Evolutionary conservation across 805 yeast genomes (phyloP).

Genomic region (Candida ipomoeae): DNA sequence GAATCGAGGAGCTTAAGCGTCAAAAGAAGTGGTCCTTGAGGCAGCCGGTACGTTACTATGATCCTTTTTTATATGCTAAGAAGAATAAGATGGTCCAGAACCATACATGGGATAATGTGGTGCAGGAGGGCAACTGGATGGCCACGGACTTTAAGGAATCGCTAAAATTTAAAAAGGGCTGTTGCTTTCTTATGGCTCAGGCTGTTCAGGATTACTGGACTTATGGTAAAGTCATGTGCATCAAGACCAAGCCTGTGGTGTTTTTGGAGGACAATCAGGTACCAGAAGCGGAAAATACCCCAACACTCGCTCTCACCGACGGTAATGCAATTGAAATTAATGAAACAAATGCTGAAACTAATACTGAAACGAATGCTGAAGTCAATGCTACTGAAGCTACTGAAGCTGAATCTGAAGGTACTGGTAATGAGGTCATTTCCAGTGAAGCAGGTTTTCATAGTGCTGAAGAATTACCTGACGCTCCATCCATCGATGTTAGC

Average conservation of each 20-base stretch:
- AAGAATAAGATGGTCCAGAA: conserved; percentile 27
- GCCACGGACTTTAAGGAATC: conserved; percentile 71
- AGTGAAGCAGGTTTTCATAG: background rate
- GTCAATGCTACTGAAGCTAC: background rate
- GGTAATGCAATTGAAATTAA: background rate
- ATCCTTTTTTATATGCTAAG: conserved; percentile 49
- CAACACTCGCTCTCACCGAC: background rate
- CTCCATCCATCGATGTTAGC: conserved; percentile 32
- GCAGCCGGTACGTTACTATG: conserved; percentile 69
- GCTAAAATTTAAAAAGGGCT: conserved; percentile 62
- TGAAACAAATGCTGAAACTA: too few species aligned
- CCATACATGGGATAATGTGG: conserved; percentile 66
- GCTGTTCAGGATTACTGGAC: conserved; percentile 76
- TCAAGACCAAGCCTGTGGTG: conserved; percentile 47
- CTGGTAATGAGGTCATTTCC: background rate
- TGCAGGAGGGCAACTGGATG: conserved; percentile 84
- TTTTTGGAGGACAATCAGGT: conserved; percentile 11
- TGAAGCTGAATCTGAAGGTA: background rate
- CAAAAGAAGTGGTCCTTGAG: conserved; percentile 87
- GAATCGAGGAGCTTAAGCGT: conserved; percentile 88
- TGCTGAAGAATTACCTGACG: conserved; percentile 2
- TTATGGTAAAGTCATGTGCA: conserved; percentile 63
- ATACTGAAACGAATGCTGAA: background rate
- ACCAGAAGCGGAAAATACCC: too few species aligned
- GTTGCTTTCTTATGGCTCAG: conserved; percentile 65